Conservation (phyloP, 495 filamentous ascomycete species). For the Hypoxylon lienhwacheense region DNA sequence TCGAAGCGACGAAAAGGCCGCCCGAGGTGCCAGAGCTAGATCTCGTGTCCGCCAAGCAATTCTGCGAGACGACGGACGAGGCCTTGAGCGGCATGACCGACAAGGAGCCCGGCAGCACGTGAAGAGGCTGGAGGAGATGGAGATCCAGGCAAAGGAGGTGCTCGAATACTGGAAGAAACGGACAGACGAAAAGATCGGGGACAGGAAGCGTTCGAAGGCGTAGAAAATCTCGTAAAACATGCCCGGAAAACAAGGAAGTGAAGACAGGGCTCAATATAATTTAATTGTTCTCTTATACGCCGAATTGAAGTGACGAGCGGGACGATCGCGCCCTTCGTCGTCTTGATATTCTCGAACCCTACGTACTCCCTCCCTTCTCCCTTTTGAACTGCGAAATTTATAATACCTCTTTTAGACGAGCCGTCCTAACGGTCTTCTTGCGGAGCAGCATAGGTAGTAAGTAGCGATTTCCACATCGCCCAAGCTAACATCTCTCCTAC, state of each 20-base stretch:
- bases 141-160: constrained; percentile 69
- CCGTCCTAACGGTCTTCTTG: too few species aligned
- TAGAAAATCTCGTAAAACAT: constrained; percentile 96
- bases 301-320: background rate
- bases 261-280: constrained; percentile 14
- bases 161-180: constrained; percentile 88
- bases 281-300: constrained; percentile 12
- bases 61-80: constrained; percentile 81
- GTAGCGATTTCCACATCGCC: too few species aligned
- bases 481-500: too few species aligned
- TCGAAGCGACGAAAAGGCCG: constrained; percentile 57
- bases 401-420: too few species aligned
- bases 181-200: constrained; percentile 78
- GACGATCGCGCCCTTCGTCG: background rate
- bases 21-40: constrained; percentile 75
- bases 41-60: constrained; percentile 70
- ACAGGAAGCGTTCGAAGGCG: constrained; percentile 97
- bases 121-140: constrained; percentile 66
- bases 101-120: constrained; percentile 70
- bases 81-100: constrained; percentile 76
- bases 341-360: background rate
- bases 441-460: too few species aligned
- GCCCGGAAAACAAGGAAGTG: constrained; percentile 82
- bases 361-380: background rate
- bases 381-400: background rate